Evolutionary conservation across 2,329 filamentous ascomycete species (phyloP).

Genomic region (Xylariaceae sp.): DNA sequence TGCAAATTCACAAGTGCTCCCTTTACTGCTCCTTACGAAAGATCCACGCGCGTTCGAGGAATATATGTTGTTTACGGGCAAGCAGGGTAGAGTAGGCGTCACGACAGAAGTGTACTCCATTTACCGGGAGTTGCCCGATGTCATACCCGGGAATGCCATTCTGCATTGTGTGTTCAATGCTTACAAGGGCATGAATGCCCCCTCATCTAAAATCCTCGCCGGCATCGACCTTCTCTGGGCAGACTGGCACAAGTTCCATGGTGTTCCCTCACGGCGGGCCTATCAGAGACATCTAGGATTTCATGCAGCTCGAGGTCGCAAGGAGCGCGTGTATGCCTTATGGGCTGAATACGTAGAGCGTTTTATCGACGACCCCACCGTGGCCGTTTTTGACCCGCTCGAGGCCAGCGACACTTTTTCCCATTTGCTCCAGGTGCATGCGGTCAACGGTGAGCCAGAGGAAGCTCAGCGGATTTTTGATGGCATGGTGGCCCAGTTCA

Average conservation of each 20-base stretch:
- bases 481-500: conserved; percentile 52
- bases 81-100: conserved; percentile 29
- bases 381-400: conserved; percentile 31
- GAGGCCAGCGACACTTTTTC: conserved; percentile 39
- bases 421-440: conserved; percentile 67
- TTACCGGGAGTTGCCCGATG: conserved; percentile 41
- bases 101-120: conserved; percentile 41
- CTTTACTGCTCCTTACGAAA: conserved; percentile 38
- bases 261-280: conserved; percentile 38
- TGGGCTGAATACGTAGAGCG: conserved; percentile 40
- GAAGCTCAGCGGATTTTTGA: conserved; percentile 58
- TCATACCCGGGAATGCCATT: conserved; percentile 35
- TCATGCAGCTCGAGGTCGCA: conserved; percentile 45
- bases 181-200: conserved; percentile 31
- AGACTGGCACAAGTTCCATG: conserved; percentile 44
- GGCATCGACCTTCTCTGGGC: conserved; percentile 44
- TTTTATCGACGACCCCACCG: conserved; percentile 31
- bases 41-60: conserved; percentile 40
- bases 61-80: conserved; percentile 36
- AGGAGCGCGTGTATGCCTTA: conserved; percentile 40
- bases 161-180: conserved; percentile 42
- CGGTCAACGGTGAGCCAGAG: conserved; percentile 59
- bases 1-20: conserved; percentile 26
- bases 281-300: conserved; percentile 47
- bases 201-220: conserved; percentile 33